A percentile compares a stretch with the other conserved stretches of the same genome.
Conservation (phyloP, 345 rosid species). For the Corymbia maculata region DNA sequence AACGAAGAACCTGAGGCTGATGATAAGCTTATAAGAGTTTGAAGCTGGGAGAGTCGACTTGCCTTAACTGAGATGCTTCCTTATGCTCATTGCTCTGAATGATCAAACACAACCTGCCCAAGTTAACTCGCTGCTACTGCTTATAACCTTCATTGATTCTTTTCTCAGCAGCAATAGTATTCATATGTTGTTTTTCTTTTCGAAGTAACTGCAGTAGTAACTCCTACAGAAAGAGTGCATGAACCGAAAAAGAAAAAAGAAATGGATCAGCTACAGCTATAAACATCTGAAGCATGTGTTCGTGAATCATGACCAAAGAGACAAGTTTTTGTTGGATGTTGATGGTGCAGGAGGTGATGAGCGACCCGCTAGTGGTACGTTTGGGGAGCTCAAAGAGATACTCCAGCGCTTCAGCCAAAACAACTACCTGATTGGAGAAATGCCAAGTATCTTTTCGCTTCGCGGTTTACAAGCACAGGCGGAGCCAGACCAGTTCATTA, state of each 20-base stretch:
- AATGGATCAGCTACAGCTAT: neutral
- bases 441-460: neutral
- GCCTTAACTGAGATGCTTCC: neutral
- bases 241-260: neutral
- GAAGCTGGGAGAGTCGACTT: neutral
- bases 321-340: neutral
- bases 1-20: neutral
- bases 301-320: neutral
- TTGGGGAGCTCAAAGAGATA: neutral
- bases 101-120: neutral
- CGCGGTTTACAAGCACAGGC: neutral
- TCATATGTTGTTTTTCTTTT: neutral
- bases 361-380: slow-evolving; percentile 5
- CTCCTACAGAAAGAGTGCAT: neutral
- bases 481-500: neutral
- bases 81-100: neutral
- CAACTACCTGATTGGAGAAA: neutral
- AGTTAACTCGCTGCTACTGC: neutral
- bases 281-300: neutral
- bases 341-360: slow-evolving; percentile 39
- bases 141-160: neutral
- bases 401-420: neutral
- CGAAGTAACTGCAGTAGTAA: neutral
- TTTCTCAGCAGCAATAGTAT: neutral
- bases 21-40: neutral